Conservation (phyloP, 2,329 filamentous ascomycete species). For the Plectosphaerella sp. region DNA sequence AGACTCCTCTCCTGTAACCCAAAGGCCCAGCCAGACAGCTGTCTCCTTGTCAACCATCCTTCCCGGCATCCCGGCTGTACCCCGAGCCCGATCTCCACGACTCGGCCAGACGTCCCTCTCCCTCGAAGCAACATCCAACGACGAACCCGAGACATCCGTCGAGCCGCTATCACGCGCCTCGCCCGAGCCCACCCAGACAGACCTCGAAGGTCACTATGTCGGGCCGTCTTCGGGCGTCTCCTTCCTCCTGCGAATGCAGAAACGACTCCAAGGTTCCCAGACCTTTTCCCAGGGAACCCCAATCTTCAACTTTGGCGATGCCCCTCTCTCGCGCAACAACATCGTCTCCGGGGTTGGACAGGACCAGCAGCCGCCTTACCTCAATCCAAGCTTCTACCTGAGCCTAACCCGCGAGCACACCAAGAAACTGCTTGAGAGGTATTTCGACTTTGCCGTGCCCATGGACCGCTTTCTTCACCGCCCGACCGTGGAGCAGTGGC, state of each 20-base stretch:
- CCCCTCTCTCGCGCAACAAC: neutral
- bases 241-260: slow-evolving; percentile 21
- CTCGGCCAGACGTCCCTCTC: neutral
- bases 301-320: slow-evolving; percentile 5
- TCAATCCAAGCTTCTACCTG: slow-evolving; percentile 33
- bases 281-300: slow-evolving; percentile 2
- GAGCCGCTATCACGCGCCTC: slow-evolving; percentile 8
- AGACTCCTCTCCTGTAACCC: neutral
- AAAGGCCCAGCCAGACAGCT: neutral
- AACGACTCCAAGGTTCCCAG: slow-evolving; percentile 14
- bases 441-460: slow-evolving; percentile 31
- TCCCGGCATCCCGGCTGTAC: neutral
- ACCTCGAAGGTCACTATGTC: slow-evolving; percentile 23
- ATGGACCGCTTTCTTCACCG: slow-evolving; percentile 31
- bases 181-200: slow-evolving; percentile 20
- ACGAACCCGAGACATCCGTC: neutral
- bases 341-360: neutral
- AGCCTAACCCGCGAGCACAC: slow-evolving; percentile 23
- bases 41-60: neutral
- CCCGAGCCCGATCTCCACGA: neutral
- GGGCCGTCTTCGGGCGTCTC: slow-evolving; percentile 23
- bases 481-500: slow-evolving; percentile 28
- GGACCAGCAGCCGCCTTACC: slow-evolving; percentile 6
- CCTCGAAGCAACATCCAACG: neutral
- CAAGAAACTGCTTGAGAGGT: slow-evolving; percentile 20